Evolutionary conservation across 2,329 filamentous ascomycete species (phyloP).

Genomic region (Metarhizium humberi): DNA sequence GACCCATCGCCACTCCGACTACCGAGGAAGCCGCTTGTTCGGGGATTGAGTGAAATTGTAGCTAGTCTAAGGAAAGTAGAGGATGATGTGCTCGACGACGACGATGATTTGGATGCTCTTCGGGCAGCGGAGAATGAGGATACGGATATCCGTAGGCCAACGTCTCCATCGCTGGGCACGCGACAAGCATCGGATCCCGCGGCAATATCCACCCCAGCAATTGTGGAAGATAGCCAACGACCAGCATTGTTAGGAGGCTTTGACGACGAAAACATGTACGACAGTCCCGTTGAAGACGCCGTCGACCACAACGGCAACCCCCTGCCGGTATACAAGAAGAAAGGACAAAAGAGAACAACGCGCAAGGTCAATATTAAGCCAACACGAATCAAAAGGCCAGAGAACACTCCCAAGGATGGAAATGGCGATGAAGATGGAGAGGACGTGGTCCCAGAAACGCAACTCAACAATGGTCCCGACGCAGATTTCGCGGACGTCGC

Average conservation of each 20-base stretch:
- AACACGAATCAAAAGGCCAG: constrained; percentile 37
- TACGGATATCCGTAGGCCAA: constrained; percentile 13
- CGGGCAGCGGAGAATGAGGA: constrained; percentile 55
- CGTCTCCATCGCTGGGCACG: constrained; percentile 10
- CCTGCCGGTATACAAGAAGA: constrained; percentile 66
- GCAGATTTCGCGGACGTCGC: constrained; percentile 10
- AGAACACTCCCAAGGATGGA: constrained; percentile 16
- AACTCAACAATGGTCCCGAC: constrained; percentile 11
- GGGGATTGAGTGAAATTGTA: constrained; percentile 66
- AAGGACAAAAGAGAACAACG: constrained; percentile 73
- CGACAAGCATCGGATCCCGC: constrained; percentile 15
- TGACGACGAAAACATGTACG: constrained; percentile 51
- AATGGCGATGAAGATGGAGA: constrained; percentile 15
- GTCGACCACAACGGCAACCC: constrained; percentile 49
- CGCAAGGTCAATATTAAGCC: constrained; percentile 56
- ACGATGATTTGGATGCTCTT: constrained; percentile 60
- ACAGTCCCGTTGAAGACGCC: constrained; percentile 43
- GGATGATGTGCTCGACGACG: constrained; percentile 55
- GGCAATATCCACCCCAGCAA: constrained; percentile 21
- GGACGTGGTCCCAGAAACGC: constrained; percentile 22
- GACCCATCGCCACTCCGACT: constrained; percentile 40
- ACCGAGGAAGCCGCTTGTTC: constrained; percentile 52
- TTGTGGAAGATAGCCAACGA: constrained; percentile 33
- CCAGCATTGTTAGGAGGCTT: constrained; percentile 48
- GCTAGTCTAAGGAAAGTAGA: constrained; percentile 60